Percentiles rank a stretch among this genome's conserved stretches.
Conservation (phyloP, 805 yeast genomes). For the Komagataella ulmi region DNA sequence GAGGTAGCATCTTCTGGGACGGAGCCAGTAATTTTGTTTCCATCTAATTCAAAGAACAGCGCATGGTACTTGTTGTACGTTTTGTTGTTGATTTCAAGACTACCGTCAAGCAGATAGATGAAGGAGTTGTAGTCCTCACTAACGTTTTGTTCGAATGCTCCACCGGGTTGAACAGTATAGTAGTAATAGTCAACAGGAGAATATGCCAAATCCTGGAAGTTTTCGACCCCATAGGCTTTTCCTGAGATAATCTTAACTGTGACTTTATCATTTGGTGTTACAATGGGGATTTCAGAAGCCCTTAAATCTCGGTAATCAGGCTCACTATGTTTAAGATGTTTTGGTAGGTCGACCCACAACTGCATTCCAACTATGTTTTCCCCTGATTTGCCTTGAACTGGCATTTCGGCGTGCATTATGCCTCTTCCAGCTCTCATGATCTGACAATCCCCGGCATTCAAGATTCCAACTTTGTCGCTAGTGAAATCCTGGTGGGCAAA, state of each 20-base stretch:
- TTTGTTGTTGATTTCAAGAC: conserved; percentile 31
- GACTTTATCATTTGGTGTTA: conserved; percentile 48
- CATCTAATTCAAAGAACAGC: conserved; percentile 58
- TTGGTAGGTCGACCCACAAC: conserved; percentile 80
- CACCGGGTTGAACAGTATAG: conserved; percentile 52
- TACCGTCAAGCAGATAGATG: conserved; percentile 54
- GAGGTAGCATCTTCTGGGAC: conserved; percentile 27
- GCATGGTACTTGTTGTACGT: conserved; percentile 31
- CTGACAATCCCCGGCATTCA: conserved; percentile 76
- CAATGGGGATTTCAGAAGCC: conserved; percentile 59
- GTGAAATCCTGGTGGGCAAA: conserved; percentile 81
- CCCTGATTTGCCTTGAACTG: conserved; percentile 40
- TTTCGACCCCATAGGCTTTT: conserved; percentile 59
- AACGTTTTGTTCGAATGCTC: conserved; percentile 44
- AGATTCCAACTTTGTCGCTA: conserved; percentile 56
- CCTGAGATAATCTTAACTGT: conserved; percentile 69
- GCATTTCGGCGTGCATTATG: conserved; percentile 79
- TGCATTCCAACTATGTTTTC: conserved; percentile 54
- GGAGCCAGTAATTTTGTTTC: conserved; percentile 43
- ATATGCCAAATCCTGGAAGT: conserved; percentile 62
- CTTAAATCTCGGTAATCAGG: conserved; percentile 75
- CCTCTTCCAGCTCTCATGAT: conserved; percentile 93
- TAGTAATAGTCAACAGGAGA: conserved; percentile 72
- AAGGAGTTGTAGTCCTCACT: conserved; percentile 55
- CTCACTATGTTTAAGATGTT: conserved; percentile 39